Conservation (phyloP, 768 basidiomycete genomes). For the Leucocoprinus leucothites region DNA sequence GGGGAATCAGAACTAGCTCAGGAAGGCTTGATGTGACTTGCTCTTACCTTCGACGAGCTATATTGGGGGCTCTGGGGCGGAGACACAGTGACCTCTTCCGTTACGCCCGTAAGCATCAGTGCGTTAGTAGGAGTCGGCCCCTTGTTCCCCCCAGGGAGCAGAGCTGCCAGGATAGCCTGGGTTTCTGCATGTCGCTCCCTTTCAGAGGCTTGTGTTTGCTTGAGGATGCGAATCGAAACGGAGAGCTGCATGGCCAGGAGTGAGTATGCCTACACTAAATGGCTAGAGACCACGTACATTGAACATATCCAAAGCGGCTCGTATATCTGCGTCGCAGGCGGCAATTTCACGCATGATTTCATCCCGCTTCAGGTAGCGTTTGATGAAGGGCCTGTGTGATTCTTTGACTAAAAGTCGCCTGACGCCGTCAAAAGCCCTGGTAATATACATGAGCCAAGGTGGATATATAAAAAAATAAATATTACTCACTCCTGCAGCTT, state of each 20-base stretch:
- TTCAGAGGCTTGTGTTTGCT: conserved; percentile 43
- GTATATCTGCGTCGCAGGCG: conserved; percentile 18
- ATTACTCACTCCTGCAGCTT: conserved; percentile 39
- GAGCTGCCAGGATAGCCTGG: conserved; percentile 28
- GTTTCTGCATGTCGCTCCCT: conserved; percentile 27
- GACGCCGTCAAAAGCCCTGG: conserved; percentile 12
- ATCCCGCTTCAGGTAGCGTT: conserved; percentile 73
- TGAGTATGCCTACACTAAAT: not conserved
- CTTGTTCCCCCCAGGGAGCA: conserved; percentile 3
- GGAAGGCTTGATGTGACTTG: not conserved
- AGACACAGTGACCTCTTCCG: not conserved
- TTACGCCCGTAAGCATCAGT: conserved; percentile 12
- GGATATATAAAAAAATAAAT: too few relatives aligned
- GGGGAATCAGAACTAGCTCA: not conserved
- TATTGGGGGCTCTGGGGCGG: not conserved
- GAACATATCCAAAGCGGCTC: conserved; percentile 46
- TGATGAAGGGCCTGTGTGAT: conserved; percentile 70
- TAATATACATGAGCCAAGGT: not conserved
- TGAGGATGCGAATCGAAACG: conserved; percentile 30
- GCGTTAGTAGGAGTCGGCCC: conserved; percentile 9
- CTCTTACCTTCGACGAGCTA: not conserved
- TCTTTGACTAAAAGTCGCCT: conserved; percentile 26
- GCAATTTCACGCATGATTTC: conserved; percentile 44
- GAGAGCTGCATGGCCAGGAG: conserved; percentile 25
- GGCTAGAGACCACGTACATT: conserved; percentile 28